Conservation (phyloP, 176 grass and related monocot genomes). For the Aechmea fasciata region DNA sequence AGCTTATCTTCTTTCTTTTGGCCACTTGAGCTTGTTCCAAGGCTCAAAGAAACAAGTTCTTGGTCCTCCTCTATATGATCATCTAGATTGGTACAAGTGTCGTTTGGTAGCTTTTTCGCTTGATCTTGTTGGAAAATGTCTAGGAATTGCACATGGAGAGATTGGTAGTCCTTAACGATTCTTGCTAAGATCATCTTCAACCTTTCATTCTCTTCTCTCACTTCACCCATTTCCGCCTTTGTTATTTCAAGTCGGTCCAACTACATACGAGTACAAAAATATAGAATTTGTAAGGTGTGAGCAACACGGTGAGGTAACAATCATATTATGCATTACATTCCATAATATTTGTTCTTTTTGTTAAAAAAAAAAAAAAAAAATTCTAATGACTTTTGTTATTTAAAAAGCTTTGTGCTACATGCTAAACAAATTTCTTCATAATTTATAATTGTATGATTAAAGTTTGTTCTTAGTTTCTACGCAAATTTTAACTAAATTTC, state of each 20-base stretch:
- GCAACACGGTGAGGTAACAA: no score
- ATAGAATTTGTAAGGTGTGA: background rate
- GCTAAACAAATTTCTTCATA: background rate
- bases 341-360: no score
- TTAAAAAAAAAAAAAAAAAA: no score
- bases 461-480: no score
- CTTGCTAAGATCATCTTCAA: slow-evolving; percentile 39
- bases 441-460: background rate
- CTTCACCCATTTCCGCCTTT: slow-evolving; percentile 51
- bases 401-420: no score
- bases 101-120: slow-evolving; percentile 14
- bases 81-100: background rate
- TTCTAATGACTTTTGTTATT: no score
- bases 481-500: no score
- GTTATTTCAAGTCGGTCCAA: slow-evolving; percentile 38
- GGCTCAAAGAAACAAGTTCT: slow-evolving; percentile 36
- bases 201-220: slow-evolving; percentile 59
- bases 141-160: slow-evolving; percentile 43
- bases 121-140: slow-evolving; percentile 33
- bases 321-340: no score
- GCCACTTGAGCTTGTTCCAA: slow-evolving; percentile 32
- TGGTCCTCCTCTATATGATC: slow-evolving; percentile 32
- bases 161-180: slow-evolving; percentile 47
- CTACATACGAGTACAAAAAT: slow-evolving; percentile 18
- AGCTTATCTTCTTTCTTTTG: slow-evolving; percentile 31